Evolutionary conservation across 1,139 yeast species (phyloP).

Genomic region (Hemisphaericaspora xylofermentans): DNA sequence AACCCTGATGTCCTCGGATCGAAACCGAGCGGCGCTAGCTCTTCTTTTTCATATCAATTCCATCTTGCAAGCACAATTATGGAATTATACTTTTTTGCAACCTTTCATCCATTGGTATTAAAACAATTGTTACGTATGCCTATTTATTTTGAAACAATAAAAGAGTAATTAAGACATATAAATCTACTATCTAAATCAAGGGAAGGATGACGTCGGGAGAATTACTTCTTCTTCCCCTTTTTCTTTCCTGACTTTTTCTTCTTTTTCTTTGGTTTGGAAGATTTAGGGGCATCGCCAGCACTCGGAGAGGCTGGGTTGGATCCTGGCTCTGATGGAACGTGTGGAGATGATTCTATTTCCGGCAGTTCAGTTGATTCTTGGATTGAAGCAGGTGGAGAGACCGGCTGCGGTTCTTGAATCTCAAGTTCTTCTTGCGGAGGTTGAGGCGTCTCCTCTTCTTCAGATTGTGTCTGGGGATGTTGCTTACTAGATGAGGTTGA

Average conservation of each 20-base stretch:
- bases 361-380: not conserved
- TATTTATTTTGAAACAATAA: not conserved
- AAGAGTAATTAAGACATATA: not conserved
- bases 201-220: not conserved
- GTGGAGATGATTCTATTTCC: not conserved
- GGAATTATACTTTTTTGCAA: not conserved
- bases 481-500: not conserved
- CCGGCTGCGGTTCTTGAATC: not conserved
- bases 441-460: not conserved
- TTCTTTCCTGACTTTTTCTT: slow-evolving; percentile 17
- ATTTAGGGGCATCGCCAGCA: not conserved
- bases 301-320: slow-evolving; percentile 6
- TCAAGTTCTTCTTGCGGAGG: not conserved
- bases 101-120: not conserved
- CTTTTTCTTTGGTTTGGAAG: slow-evolving; percentile 9
- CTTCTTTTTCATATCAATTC: too few species aligned
- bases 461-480: not conserved
- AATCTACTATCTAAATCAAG: not conserved
- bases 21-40: slow-evolving; percentile 96
- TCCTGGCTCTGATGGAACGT: slow-evolving; percentile 4
- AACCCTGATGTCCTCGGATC: slow-evolving; percentile 99
- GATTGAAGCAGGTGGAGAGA: not conserved
- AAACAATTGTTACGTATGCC: not conserved
- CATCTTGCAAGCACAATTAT: too few species aligned
- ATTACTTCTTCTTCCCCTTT: slow-evolving; percentile 17